Evolutionary conservation across 306 rosid species (phyloP).

Genomic region (Alnus glutinosa): DNA sequence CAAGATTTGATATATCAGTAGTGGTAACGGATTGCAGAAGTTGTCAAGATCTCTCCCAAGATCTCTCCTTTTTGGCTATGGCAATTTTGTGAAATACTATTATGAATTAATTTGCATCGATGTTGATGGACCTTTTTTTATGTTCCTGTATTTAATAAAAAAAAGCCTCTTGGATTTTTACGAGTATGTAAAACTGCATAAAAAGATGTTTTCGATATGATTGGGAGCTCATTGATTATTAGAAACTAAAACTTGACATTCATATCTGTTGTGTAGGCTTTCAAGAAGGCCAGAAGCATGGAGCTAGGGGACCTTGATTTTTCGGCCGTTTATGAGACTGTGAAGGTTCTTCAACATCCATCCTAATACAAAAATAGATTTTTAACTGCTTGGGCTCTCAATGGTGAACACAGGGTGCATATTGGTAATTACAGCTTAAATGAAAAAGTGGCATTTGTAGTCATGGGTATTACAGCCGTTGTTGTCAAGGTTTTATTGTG

Average conservation of each 20-base stretch:
- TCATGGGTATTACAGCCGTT: no score
- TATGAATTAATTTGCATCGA: not conserved
- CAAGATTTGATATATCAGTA: not conserved
- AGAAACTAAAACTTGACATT: constrained; percentile 11
- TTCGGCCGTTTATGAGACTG: constrained; percentile 71
- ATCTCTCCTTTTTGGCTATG: not conserved
- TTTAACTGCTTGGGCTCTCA: not conserved
- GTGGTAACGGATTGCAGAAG: not conserved
- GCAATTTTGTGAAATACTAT: not conserved
- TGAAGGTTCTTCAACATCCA: constrained; percentile 38
- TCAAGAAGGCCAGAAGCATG: constrained; percentile 82
- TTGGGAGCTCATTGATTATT: not conserved
- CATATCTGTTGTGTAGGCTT: constrained; percentile 49
- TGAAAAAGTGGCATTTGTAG: no score
- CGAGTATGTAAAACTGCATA: not conserved
- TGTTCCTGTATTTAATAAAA: not conserved
- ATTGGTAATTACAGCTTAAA: no score
- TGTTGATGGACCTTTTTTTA: not conserved
- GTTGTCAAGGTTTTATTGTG: no score
- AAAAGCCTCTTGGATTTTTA: not conserved
- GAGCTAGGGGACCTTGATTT: constrained; percentile 82
- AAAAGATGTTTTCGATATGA: not conserved
- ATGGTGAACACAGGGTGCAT: no score
- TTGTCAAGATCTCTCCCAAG: not conserved
- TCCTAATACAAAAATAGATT: constrained; percentile 19